Evolutionary conservation across 805 yeast species (phyloP), one percentile per base, ranked within the genome.

Genomic region (Saccharomyces cerevisiae): DNA sequence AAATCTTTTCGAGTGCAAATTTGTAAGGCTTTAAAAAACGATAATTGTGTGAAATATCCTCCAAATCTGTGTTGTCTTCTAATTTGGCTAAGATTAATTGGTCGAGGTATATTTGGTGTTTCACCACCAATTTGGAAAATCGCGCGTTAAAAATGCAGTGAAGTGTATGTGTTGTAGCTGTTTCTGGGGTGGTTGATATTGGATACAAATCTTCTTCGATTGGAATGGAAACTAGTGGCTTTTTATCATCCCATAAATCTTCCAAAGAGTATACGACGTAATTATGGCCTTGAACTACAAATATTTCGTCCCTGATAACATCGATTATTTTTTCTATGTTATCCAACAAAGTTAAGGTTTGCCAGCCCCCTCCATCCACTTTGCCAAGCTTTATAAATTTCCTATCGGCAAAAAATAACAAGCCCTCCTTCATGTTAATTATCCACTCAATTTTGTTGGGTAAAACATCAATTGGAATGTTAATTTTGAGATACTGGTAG

Each of bases 1-100:
- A 55, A 6, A 70, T 59, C 46, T 69, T 70, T 49, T 70, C 73
- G 41, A 70, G 49, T 1, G 70, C 65, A 61, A 70, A 70, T 13
- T 65, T 65, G 51, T 66, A 70, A 52, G 69, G 68, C 22, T 62
- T 62, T 26, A 67, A 50, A 1, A 60, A 28, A 21, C 59, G 57
- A 55, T 62, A 68, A 8, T 61, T 57, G 1, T 50, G 48, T 27
- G 62, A 61, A n/a, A 70, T 64, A 4, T 54, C 55, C n/a, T 56
- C 58, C n/a, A 54, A 26, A 29, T 53, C 41, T 4, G 53, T 50
- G 6, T 57, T 59, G 27, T 53, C 53, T 2, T 53, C 52, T 30
- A 69, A 50, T 32, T 56, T 53, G 5, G 60, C 54, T 4, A 51
- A 46, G 9, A 70, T 61, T 13, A 69, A 50, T 53, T 64, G 60